These are phyloP conservation scores for Hygrocybe coccinea DNA, from an alignment of 768 basidiomycete species.

Conservation along the genomic window DNA sequence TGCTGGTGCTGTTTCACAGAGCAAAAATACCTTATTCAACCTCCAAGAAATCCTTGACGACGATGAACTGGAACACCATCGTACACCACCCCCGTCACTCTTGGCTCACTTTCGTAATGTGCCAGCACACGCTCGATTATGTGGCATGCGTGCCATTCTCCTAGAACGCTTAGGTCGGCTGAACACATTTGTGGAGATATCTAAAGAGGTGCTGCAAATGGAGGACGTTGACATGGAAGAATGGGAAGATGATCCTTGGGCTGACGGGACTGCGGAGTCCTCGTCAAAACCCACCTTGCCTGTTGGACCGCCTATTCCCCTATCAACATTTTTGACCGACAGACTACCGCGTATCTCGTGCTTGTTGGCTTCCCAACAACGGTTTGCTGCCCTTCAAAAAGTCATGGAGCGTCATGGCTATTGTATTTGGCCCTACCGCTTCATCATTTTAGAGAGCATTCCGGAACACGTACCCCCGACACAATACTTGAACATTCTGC, in stretches of 20 bases:
- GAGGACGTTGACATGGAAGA: conserved; percentile 55
- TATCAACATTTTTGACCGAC: conserved; percentile 59
- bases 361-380: conserved; percentile 57
- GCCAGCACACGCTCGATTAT: conserved; percentile 61
- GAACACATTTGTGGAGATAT: conserved; percentile 67
- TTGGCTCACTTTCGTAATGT: conserved; percentile 50
- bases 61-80: conserved; percentile 13
- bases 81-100: conserved; percentile 29
- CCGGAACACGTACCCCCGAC: conserved; percentile 70
- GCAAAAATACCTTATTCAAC: conserved; percentile 33
- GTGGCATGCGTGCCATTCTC: conserved; percentile 61
- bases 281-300: conserved; percentile 24
- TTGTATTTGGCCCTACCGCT: conserved; percentile 63
- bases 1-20: conserved; percentile 41
- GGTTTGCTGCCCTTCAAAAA: conserved; percentile 52
- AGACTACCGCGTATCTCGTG: conserved; percentile 58
- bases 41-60: not conserved
- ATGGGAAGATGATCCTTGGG: conserved; percentile 81
- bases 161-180: conserved; percentile 63
- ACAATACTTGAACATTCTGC: conserved; percentile 58
- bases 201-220: conserved; percentile 36
- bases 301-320: conserved; percentile 42
- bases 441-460: conserved; percentile 63
- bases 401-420: conserved; percentile 55
- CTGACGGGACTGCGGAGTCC: conserved; percentile 34